Evolutionary conservation across 305 asterid species (phyloP).

Genomic region (Nicotiana rustica): DNA sequence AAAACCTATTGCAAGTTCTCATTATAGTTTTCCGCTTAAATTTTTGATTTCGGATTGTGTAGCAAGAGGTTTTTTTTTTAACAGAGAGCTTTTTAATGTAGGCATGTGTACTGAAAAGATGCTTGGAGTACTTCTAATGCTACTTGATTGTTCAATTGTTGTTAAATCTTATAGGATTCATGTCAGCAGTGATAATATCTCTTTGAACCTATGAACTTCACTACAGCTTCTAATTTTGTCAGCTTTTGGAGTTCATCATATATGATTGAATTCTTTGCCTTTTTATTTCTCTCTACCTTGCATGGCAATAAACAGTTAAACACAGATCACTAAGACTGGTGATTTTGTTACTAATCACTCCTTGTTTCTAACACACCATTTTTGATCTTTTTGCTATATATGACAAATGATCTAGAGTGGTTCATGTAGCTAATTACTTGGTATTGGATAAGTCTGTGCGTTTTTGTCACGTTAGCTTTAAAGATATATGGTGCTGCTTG

Average conservation of each 20-base stretch:
- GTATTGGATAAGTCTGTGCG: background rate
- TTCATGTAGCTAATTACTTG: background rate
- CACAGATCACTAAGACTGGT: background rate
- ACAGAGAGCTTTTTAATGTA: background rate
- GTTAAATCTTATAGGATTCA: background rate
- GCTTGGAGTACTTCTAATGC: background rate
- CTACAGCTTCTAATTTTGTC: background rate
- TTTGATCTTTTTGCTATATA: background rate
- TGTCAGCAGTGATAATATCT: background rate
- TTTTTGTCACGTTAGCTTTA: constrained; percentile 15
- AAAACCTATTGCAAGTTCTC: background rate
- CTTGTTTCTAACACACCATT: background rate
- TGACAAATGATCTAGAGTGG: background rate
- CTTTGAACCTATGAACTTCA: constrained; percentile 9
- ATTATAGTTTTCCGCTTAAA: background rate
- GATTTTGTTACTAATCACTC: background rate
- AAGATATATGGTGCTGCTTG: background rate
- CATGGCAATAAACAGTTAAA: background rate
- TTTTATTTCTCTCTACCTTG: background rate
- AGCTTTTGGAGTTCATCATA: background rate
- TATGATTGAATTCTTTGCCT: constrained; percentile 5
- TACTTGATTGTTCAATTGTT: background rate
- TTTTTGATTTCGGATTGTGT: background rate
- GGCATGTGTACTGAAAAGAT: constrained; percentile 7
- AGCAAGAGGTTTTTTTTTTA: background rate